Conservation (phyloP, 2,329 filamentous ascomycete species). For the Ceratocystis diversiconidia region DNA sequence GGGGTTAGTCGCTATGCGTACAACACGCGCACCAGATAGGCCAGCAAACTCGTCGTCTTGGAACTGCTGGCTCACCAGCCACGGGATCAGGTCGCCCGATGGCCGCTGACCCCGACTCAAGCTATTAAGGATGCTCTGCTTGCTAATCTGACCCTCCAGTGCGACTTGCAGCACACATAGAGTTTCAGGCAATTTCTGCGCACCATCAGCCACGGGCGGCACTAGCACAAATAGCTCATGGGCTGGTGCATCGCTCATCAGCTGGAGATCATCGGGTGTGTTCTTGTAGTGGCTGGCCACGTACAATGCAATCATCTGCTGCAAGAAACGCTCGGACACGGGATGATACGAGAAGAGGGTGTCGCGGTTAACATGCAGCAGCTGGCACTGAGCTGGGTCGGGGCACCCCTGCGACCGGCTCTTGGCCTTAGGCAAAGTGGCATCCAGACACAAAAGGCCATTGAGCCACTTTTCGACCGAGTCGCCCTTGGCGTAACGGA, state of each 20-base stretch:
- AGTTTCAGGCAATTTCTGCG: conserved; percentile 72
- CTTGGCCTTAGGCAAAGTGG: conserved; percentile 68
- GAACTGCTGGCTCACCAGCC: conserved; percentile 95
- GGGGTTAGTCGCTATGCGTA: conserved; percentile 91
- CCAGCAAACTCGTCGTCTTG: conserved; percentile 94
- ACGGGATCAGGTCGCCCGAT: conserved; percentile 86
- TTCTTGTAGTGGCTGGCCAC: conserved; percentile 98
- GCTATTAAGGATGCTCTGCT: conserved; percentile 79
- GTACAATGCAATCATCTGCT: conserved; percentile 96
- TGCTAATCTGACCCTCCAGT: conserved; percentile 87
- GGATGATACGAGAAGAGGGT: conserved; percentile 97
- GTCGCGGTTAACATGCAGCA: conserved; percentile 89
- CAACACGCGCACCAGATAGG: conserved; percentile 78
- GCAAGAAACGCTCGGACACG: conserved; percentile 89
- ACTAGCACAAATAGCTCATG: conserved; percentile 94
- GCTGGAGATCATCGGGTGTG: conserved; percentile 90
- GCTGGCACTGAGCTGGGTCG: conserved; percentile 79
- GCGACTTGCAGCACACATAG: conserved; percentile 90
- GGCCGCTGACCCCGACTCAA: conserved; percentile 79
- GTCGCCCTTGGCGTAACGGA: conserved; percentile 84
- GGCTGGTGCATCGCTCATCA: conserved; percentile 94
- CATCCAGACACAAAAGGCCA: conserved; percentile 81
- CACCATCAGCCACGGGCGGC: conserved; percentile 64
- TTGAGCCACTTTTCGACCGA: conserved; percentile 94
- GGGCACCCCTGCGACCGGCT: conserved; percentile 63